Conservation (phyloP, 257 asterid genomes). For the Lycium barbarum region DNA sequence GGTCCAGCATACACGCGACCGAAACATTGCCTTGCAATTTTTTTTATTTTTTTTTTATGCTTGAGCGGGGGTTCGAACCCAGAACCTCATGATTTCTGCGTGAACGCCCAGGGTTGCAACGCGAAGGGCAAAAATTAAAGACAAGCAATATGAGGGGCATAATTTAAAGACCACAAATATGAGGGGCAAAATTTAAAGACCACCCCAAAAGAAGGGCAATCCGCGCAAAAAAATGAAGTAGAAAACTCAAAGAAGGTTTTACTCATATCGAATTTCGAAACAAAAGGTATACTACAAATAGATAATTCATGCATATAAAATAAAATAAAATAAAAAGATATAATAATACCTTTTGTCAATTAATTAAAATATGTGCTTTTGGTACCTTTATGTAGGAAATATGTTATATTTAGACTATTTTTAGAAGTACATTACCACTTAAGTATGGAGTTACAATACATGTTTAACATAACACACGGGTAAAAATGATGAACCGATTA, state of each 20-base stretch:
- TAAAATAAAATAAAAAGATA: neutral
- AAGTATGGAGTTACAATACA: neutral
- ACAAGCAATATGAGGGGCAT: too few species aligned
- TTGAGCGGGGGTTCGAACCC: too few species aligned
- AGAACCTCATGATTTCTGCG: too few species aligned
- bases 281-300: neutral
- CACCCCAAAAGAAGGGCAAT: too few species aligned
- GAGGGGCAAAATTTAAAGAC: too few species aligned
- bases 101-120: too few species aligned
- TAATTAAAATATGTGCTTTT: neutral
- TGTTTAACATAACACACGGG: too few species aligned
- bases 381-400: neutral
- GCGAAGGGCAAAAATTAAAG: too few species aligned
- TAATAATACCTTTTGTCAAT: neutral
- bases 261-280: neutral
- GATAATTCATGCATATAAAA: constrained; percentile 6
- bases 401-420: neutral
- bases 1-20: too few species aligned
- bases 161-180: too few species aligned
- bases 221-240: neutral
- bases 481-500: neutral
- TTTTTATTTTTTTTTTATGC: too few species aligned
- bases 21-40: too few species aligned
- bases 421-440: neutral
- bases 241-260: neutral